Evolutionary conservation across 306 rosid genomes (phyloP).

Genomic region (Adenanthera pavonina): DNA sequence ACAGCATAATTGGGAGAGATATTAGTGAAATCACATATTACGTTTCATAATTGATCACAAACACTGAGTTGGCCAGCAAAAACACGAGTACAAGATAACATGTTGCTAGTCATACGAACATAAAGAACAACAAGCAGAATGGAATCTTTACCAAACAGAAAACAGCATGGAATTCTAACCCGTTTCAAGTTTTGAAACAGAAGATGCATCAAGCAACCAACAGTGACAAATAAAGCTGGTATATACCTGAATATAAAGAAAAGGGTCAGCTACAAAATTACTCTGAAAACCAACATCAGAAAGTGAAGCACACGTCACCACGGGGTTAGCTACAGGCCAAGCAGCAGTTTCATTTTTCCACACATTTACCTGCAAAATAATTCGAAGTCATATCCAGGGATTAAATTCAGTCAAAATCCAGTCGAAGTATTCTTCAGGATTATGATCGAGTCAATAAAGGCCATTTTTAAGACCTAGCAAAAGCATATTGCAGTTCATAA

Average conservation of each 20-base stretch:
- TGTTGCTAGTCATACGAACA: slow-evolving; percentile 6
- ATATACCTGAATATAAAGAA: slow-evolving; percentile 78
- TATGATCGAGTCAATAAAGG: neutral
- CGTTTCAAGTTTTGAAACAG: neutral
- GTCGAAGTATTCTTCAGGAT: neutral
- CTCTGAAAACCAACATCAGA: slow-evolving; percentile 91
- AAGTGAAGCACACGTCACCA: slow-evolving; percentile 86
- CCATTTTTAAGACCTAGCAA: neutral
- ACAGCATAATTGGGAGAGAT: slow-evolving; percentile 11
- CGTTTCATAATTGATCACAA: slow-evolving; percentile 26
- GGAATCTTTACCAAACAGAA: neutral
- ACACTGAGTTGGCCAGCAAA: slow-evolving; percentile 29
- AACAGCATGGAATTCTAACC: neutral
- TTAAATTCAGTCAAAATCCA: slow-evolving; percentile 14
- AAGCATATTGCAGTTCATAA: neutral
- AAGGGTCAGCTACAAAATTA: slow-evolving; percentile 98
- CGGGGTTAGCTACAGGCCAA: slow-evolving; percentile 99
- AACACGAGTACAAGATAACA: neutral
- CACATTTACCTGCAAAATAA: slow-evolving; percentile 61
- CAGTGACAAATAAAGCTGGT: slow-evolving; percentile 20
- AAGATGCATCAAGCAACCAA: slow-evolving; percentile 24
- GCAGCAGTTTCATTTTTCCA: slow-evolving; percentile 74
- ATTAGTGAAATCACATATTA: slow-evolving; percentile 11
- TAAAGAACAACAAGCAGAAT: slow-evolving; percentile 14
- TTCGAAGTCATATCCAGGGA: slow-evolving; percentile 39